Conservation (phyloP, 2,329 filamentous ascomycete species). For the Coniochaeta sp. region DNA sequence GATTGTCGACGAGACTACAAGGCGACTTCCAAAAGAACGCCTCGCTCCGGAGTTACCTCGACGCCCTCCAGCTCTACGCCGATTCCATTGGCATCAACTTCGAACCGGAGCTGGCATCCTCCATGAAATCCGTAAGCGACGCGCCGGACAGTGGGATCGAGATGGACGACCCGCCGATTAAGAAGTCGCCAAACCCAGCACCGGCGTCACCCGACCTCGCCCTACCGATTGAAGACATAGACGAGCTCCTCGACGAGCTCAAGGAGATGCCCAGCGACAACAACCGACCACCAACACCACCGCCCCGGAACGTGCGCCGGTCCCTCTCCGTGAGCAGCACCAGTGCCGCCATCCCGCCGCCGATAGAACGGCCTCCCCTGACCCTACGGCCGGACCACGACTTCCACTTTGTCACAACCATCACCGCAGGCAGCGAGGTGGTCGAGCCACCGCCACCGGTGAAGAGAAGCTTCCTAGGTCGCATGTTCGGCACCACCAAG, state of each 20-base stretch:
- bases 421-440: neutral
- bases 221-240: constrained; percentile 21
- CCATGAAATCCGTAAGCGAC: constrained; percentile 23
- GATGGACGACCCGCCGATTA: constrained; percentile 20
- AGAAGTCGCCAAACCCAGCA: no score
- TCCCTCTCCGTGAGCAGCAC: neutral
- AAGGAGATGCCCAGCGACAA: constrained; percentile 15
- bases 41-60: constrained; percentile 60
- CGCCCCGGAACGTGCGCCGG: constrained; percentile 11
- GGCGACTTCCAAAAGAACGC: constrained; percentile 53
- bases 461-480: neutral
- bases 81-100: constrained; percentile 10
- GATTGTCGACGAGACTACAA: constrained; percentile 23
- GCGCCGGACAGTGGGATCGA: constrained; percentile 34
- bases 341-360: neutral
- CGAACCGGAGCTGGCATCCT: constrained; percentile 3
- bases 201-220: constrained; percentile 11
- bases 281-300: constrained; percentile 18
- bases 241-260: constrained; percentile 22
- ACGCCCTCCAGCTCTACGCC: constrained; percentile 61
- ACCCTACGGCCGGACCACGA: constrained; percentile 2
- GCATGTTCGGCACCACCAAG: constrained; percentile 3
- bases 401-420: neutral
- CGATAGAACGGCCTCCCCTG: constrained; percentile 4
- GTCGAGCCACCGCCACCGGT: neutral